Base-by-base conservation (phyloP, 306 rosid genomes). In the Dryas drummondii region DNA sequence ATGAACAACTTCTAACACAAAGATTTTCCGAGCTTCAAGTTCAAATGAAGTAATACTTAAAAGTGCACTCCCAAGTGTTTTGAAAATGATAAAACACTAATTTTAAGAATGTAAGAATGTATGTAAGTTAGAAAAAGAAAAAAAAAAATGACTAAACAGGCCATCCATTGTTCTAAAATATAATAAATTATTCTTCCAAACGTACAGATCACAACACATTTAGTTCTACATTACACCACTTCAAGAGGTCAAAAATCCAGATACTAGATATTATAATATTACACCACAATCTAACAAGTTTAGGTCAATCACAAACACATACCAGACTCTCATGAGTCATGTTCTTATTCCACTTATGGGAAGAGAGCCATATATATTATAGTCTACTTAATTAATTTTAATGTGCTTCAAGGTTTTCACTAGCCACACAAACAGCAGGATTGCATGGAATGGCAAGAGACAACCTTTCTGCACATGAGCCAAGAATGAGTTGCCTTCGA, bases 401-500 rank as follows among this genome's bases (percentile, higher is more conserved):
- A 47, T 57, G 12, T 26, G 68, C 56, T 51, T 68, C 76, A 71
- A 76, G 78, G 67, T 84, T 61, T 57, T 68, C 81, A 2, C 71
- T 51, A 49, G 50, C 70, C 69, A 49, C 22, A 60, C 80, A 2
- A 47, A 47, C 71, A n/a, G 72, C 79, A 58, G 60, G 75, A 58
- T 75, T 67, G 58, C 67, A 61, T 76, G 76, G 75, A 72, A 73
- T 65, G 75, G 75, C 79, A 79, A 55, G 17, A 32, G 46, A 71
- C 58, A 72, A 72, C 79, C 66, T 17, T 55, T 49, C 49, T 45
- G 66, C 12, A 63, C 76, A 60, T 82, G 96, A 92, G 97, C 96
- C 96, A 90, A 82, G 91, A 73, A 88, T 85, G 93, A 85, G 12
- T 88, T 91, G 97, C 93, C 90, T 22, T 81, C 62, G 75, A 68